These are phyloP conservation scores for Apophysomyces sp. DNA, from an alignment of 371 early-diverging fungal species.

Conservation along the genomic window DNA sequence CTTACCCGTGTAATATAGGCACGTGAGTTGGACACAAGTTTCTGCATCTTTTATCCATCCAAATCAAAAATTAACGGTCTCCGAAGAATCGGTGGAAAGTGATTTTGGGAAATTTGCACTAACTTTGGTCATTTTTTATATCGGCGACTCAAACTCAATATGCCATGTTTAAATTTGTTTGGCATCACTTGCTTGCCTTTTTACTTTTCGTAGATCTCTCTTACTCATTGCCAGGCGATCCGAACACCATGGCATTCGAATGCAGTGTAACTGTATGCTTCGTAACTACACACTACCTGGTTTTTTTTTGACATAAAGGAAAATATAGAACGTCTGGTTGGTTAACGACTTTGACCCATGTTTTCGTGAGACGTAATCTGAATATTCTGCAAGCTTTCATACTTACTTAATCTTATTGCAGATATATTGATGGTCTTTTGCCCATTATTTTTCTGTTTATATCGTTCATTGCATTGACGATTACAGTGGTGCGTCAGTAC, in stretches of 20 bases:
- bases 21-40: too few relatives aligned
- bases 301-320: neutral
- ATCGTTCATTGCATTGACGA: neutral
- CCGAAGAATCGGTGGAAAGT: neutral
- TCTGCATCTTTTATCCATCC: too few relatives aligned
- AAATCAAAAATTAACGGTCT: too few relatives aligned
- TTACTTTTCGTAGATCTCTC: neutral
- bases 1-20: neutral
- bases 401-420: neutral
- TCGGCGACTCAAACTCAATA: neutral
- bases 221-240: neutral
- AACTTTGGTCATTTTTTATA: neutral
- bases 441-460: conserved; percentile 5
- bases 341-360: conserved; percentile 24
- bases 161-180: neutral
- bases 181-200: neutral
- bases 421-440: conserved; percentile 12
- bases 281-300: neutral
- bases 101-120: neutral
- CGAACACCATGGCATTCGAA: neutral
- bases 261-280: conserved; percentile 17
- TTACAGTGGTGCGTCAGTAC: neutral
- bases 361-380: conserved; percentile 23
- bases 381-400: neutral
- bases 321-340: conserved; percentile 18